Evolutionary conservation across 2,329 filamentous ascomycete species (phyloP), one percentile per base, ranked within the genome.

Genomic region (Verticillium longisporum): DNA sequence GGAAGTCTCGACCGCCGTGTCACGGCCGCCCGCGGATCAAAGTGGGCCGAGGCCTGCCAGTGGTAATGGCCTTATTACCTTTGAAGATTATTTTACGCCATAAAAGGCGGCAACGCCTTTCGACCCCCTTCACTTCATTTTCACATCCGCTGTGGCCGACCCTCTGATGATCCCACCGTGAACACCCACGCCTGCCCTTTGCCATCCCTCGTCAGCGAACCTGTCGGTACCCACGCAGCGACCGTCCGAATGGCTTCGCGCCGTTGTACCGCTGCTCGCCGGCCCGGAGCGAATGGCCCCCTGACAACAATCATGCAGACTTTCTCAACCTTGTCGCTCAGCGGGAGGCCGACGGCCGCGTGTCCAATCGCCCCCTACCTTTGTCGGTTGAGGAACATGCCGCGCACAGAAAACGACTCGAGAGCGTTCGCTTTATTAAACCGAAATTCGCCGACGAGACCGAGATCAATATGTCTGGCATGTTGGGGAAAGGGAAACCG

Each of bases 401-500:
- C 54, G 56, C 56, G n/a, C 56, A 68, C 36, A 54, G 61, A 32
- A 61, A 63, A 53, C 38, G 66, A 61, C 60, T 68, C 3, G 60
- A 61, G 55, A 60, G 58, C 6, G 58, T 68, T 6, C 50, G 38
- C 60, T 68, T 68, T 10, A 63, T 68, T 15, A 64, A 65, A 59
- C 67, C 60, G 0, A 67, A 63, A 21, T 67, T 66, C 59, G 65
- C 63, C 56, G 33, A 63, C 18, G 6, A 66, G 61, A 68, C 61
- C 10, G 36, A 67, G 56, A 67, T 69, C 31, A 69, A 69, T 33
- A 45, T 69, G 14, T 61, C 55, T 45, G 60, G 66, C 13, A 66
- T 69, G 36, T 66, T 62, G 10, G 59, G 60, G 26, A 68, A 68
- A 65, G 68, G 53, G 67, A 66, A 63, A 61, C 53, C 38, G 65